Evolutionary conservation across 306 rosid species (phyloP).

Genomic region (Ormosia emarginata): DNA sequence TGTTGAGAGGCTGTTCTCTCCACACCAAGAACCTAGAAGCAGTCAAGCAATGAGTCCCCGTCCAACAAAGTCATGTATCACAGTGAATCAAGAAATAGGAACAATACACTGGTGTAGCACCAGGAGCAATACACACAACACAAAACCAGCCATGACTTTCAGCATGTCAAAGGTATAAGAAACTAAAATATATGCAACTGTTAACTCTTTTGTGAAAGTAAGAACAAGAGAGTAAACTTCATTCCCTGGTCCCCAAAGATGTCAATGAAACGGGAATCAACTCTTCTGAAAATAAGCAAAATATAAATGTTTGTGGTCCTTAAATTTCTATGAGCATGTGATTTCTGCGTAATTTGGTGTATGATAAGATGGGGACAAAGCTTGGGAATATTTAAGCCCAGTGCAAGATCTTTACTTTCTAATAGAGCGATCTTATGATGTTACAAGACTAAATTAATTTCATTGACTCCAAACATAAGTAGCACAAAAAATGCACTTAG

Average conservation of each 20-base stretch:
- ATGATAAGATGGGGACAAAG: not conserved
- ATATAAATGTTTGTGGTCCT: not conserved
- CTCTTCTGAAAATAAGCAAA: not conserved
- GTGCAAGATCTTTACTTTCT: not conserved
- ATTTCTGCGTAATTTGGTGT: not conserved
- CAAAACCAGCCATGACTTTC: not conserved
- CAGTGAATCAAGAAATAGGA: not conserved
- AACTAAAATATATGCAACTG: not conserved
- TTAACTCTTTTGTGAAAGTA: not conserved
- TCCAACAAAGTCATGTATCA: not conserved
- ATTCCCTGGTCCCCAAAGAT: not conserved
- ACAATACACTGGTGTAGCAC: not conserved
- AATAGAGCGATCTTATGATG: not conserved
- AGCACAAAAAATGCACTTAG: not conserved
- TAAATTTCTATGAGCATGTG: not conserved
- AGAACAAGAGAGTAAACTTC: not conserved
- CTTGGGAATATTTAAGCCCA: not conserved
- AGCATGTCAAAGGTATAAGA: not conserved
- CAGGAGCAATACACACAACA: not conserved
- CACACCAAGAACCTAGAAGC: conserved; percentile 65
- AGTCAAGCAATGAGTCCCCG: not conserved
- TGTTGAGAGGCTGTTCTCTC: conserved; percentile 82
- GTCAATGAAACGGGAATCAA: not conserved
- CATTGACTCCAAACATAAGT: not conserved
- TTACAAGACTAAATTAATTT: not conserved